These are phyloP conservation scores for Phytopythium sindhum DNA, from an alignment of 352 stramenopile genomes.

Conservation along the genomic window DNA sequence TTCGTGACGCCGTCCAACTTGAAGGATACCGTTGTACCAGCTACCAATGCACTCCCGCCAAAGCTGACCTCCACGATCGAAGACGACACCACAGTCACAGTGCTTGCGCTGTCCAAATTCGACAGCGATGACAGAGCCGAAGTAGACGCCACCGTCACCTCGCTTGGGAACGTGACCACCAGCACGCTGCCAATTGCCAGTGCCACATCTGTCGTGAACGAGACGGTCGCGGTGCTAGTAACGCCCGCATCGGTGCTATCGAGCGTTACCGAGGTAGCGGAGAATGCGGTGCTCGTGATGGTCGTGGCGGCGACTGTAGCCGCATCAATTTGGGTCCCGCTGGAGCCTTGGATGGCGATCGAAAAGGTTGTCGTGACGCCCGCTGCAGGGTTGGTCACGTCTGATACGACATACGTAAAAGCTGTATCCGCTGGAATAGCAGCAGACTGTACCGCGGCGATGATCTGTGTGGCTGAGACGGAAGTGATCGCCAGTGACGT, in stretches of 20 bases:
- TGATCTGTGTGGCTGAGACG: constrained; percentile 18
- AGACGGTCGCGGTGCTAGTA: constrained; percentile 18
- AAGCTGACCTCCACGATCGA: constrained; percentile 28
- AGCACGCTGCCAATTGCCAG: constrained; percentile 33
- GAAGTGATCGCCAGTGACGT: constrained; percentile 29
- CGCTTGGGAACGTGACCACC: constrained; percentile 34
- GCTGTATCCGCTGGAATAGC: constrained; percentile 14
- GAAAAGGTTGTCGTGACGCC: constrained; percentile 15
- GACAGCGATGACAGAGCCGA: constrained; percentile 15
- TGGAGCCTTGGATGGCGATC: constrained; percentile 22
- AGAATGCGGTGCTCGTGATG: constrained; percentile 18
- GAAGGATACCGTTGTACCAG: constrained; percentile 32
- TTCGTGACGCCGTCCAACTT: constrained; percentile 49
- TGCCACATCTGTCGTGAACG: constrained; percentile 34
- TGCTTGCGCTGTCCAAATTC: constrained; percentile 25
- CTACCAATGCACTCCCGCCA: constrained; percentile 15
- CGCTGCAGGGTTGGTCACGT: constrained; percentile 30
- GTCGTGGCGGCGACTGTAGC: constrained; percentile 7
- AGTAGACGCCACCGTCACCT: constrained; percentile 23
- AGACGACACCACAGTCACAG: constrained; percentile 12
- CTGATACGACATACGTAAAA: constrained; percentile 29
- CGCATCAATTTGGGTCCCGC: constrained; percentile 9
- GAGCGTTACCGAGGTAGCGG: constrained; percentile 11
- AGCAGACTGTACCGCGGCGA: constrained; percentile 12
- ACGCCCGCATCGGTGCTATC: constrained; percentile 30